phyloP scores from a whole-genome alignment of 2,329 filamentous ascomycete species.

The Monosporascus sp. region DNA sequence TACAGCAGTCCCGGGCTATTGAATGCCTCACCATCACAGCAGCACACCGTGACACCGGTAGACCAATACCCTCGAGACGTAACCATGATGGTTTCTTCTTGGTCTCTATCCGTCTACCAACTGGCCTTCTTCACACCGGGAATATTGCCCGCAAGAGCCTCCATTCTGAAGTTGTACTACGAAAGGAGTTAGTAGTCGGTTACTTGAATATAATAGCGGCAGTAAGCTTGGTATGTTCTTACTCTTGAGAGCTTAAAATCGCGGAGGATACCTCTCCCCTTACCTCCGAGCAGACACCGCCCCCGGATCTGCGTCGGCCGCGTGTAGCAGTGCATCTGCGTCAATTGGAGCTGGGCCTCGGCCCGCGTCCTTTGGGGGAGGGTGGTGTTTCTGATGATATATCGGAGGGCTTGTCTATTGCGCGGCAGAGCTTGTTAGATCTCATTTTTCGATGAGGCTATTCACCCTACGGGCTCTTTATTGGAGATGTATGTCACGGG shows the following conservation, averaged over 20 bases:
- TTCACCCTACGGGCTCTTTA: not conserved
- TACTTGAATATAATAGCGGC: not conserved
- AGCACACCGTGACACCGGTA: not conserved
- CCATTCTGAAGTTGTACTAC: slow-evolving; percentile 88
- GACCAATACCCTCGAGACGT: not conserved
- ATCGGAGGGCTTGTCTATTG: slow-evolving; percentile 79
- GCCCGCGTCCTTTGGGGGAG: slow-evolving; percentile 77
- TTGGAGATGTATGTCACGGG: not conserved
- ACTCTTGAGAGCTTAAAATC: slow-evolving; percentile 92
- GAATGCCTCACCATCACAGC: not conserved
- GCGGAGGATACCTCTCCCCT: slow-evolving; percentile 80
- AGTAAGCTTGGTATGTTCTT: slow-evolving; percentile 30
- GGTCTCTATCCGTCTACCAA: slow-evolving; percentile 58
- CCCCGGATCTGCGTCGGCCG: slow-evolving; percentile 91
- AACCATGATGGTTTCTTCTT: not conserved
- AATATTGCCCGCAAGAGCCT: slow-evolving; percentile 78
- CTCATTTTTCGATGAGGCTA: too few species aligned
- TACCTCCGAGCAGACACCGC: slow-evolving; percentile 87
- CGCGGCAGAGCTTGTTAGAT: slow-evolving; percentile 1
- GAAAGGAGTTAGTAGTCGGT: slow-evolving; percentile 19
- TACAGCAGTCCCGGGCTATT: slow-evolving; percentile 7
- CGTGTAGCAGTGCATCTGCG: slow-evolving; percentile 95
- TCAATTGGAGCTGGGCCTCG: slow-evolving; percentile 87
- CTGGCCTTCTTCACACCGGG: slow-evolving; percentile 94
- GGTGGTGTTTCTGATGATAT: slow-evolving; percentile 88